These are phyloP conservation scores for Trebouxia sp. DNA, from an alignment of 139 green algal genomes.

Conservation along the genomic window DNA sequence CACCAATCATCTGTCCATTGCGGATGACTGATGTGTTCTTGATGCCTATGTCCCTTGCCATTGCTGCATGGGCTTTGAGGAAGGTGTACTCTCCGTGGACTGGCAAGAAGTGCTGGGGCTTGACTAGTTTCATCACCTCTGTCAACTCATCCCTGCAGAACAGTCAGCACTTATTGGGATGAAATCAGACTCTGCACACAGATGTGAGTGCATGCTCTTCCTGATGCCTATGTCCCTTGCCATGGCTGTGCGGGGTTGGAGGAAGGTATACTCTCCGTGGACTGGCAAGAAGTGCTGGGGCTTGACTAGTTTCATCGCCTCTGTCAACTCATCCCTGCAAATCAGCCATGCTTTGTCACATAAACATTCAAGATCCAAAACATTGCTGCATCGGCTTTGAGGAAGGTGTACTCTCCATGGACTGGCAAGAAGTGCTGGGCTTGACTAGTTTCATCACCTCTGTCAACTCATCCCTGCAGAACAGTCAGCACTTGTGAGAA, in stretches of 20 bases:
- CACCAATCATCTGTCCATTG: constrained; percentile 97
- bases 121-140: not conserved
- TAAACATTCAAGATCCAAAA: no score
- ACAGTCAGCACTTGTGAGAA: no score
- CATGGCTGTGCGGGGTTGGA: constrained; percentile 88
- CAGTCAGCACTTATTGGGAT: no score
- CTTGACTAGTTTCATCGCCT: not conserved
- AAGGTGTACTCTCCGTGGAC: constrained; percentile 9
- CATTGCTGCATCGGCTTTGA: constrained; percentile 52
- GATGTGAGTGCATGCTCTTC: no score
- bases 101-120: not conserved
- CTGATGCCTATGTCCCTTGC: constrained; percentile 49
- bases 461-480: constrained; percentile 66
- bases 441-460: constrained; percentile 79
- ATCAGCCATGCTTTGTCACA: not conserved
- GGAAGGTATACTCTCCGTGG: constrained; percentile 30
- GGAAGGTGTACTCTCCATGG: constrained; percentile 28
- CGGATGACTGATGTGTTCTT: constrained; percentile 86
- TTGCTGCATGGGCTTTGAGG: constrained; percentile 23
- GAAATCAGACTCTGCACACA: no score
- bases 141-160: not conserved
- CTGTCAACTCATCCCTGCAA: not conserved
- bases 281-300: not conserved
- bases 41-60: constrained; percentile 78
- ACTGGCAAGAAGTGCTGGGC: not conserved